These are phyloP conservation scores for Solanum virginianum DNA, from an alignment of 257 asterid species.

Conservation along the genomic window DNA sequence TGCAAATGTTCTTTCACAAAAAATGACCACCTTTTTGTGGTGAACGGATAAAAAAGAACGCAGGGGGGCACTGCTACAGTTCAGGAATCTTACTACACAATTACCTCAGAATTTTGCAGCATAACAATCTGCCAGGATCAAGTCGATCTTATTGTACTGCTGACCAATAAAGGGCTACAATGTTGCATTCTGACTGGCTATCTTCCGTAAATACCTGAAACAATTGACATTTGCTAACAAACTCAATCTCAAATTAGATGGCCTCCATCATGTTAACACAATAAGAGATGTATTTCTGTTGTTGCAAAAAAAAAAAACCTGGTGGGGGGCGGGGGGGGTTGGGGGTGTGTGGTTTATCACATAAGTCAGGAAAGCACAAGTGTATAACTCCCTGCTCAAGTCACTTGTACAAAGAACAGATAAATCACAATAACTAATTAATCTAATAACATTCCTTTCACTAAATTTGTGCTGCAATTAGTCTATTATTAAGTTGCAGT, in stretches of 20 bases:
- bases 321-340: too few relatives aligned
- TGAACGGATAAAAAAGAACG: neutral
- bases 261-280: neutral
- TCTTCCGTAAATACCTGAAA: neutral
- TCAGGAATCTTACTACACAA: slow-evolving; percentile 9
- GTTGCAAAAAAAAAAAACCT: neutral
- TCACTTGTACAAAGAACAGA: neutral
- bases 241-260: neutral
- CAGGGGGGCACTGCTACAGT: neutral
- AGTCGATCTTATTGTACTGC: slow-evolving; percentile 1
- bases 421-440: neutral
- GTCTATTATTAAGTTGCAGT: neutral
- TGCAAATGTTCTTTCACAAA: neutral
- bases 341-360: neutral
- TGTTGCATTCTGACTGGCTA: neutral
- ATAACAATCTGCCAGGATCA: slow-evolving; percentile 5
- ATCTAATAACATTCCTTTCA: neutral
- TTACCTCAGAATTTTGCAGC: slow-evolving; percentile 24
- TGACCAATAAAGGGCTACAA: neutral
- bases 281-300: neutral
- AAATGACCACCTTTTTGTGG: neutral
- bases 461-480: neutral
- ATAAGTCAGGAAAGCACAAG: neutral
- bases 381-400: neutral
- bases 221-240: neutral